These are phyloP conservation scores for Selenicereus undatus DNA, from an alignment of 148 eudicot species.

Conservation along the genomic window DNA sequence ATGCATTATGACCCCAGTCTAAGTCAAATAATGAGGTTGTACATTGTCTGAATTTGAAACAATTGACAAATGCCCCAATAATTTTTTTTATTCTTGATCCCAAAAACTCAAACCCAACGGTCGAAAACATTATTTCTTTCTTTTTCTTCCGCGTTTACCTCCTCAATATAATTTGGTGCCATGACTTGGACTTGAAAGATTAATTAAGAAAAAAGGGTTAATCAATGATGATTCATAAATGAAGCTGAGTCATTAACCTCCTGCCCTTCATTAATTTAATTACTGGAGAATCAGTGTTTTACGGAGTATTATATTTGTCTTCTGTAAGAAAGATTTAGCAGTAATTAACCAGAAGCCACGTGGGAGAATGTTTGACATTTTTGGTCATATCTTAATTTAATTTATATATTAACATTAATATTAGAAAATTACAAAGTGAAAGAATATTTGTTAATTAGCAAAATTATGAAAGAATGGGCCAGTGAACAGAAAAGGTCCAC, in stretches of 20 bases:
- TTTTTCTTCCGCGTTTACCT: not conserved
- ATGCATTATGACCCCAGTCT: too few relatives aligned
- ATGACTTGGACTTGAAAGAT: not conserved
- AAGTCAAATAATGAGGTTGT: too few relatives aligned
- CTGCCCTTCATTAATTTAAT: not conserved
- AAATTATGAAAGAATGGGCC: not conserved
- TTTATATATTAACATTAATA: not conserved
- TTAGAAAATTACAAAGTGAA: not conserved
- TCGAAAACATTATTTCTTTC: not conserved
- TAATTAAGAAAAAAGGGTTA: not conserved
- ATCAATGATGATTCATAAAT: not conserved
- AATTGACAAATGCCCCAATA: too few relatives aligned
- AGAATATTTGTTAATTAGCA: not conserved
- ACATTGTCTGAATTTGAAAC: too few relatives aligned
- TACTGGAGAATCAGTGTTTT: too few relatives aligned
- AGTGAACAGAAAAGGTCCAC: constrained; percentile 19
- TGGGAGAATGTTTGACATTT: constrained; percentile 20
- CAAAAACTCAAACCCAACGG: not conserved
- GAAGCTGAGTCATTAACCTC: not conserved
- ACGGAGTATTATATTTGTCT: not conserved
- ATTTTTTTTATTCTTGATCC: too few relatives aligned
- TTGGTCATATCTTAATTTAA: not conserved
- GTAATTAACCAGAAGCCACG: constrained; percentile 1
- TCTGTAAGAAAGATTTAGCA: not conserved
- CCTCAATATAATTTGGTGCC: not conserved